phyloP scores from a whole-genome alignment of 1,284 basidiomycete genomes.

The Xerocomus minutiporus region DNA sequence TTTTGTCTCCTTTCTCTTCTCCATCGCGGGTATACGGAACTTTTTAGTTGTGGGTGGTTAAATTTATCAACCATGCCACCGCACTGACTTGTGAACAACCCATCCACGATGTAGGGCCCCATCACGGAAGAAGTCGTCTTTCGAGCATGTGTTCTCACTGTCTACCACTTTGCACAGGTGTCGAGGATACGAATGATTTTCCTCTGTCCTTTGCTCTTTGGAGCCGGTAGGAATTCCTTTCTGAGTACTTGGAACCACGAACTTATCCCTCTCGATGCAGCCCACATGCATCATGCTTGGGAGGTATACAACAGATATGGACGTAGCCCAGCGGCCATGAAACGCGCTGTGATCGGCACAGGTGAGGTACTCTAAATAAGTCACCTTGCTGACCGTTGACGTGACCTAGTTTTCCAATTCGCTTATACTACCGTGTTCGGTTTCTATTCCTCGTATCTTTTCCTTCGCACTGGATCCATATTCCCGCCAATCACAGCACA shows the following conservation, averaged over 20 bases:
- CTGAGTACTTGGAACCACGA: constrained; percentile 3
- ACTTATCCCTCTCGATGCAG: constrained; percentile 38
- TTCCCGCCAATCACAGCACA: constrained; percentile 70
- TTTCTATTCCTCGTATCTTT: constrained; percentile 82
- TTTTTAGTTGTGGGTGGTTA: constrained; percentile 63
- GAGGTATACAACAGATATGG: constrained; percentile 76
- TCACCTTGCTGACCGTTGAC: constrained; percentile 7
- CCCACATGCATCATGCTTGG: constrained; percentile 89
- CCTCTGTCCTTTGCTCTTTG: constrained; percentile 82
- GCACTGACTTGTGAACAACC: constrained; percentile 2
- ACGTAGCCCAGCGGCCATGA: constrained; percentile 54
- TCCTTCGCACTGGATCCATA: constrained; percentile 72
- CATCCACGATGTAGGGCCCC: constrained; percentile 57
- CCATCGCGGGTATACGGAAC: constrained; percentile 68
- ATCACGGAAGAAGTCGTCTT: constrained; percentile 93
- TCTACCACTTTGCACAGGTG: constrained; percentile 67
- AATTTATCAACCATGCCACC: neutral
- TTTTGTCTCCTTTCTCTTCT: constrained; percentile 41
- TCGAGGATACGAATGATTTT: constrained; percentile 64
- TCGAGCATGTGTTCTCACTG: constrained; percentile 75
- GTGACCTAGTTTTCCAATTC: constrained; percentile 72
- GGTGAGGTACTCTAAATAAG: constrained; percentile 43
- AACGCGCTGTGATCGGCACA: constrained; percentile 54
- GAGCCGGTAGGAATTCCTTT: constrained; percentile 56
- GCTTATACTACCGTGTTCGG: constrained; percentile 90